Base-by-base conservation (phyloP, 352 stramenopile species). In the Pseudoperonospora humuli region DNA sequence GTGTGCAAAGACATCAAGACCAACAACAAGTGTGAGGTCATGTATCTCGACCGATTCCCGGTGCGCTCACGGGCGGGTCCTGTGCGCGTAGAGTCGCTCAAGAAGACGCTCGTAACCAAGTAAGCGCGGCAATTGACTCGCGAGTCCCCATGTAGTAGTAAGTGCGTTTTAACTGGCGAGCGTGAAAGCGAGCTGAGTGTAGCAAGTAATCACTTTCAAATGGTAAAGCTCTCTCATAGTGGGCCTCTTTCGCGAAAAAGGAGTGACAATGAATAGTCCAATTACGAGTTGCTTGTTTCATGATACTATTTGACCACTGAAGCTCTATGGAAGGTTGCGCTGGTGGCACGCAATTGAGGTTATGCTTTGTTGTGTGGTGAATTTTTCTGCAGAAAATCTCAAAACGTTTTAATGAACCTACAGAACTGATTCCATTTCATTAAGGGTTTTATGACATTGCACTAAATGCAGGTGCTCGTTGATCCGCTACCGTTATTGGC, bases 1-100 rank as follows among this genome's bases (percentile, higher is more conserved):
- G 34, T 87, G 14, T 63, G 61, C 59, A 87, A 87, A 59, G 66
- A 71, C 33, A 80, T 87, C 50, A 82, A 74, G 64, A 85, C 72
- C 25, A 85, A 69, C 55, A 80, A 80, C 47, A 85, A 87, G 70
- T 63, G 68, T 39, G 72, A 87, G 51, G 54, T 87, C 36, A 55
- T 79, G 72, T 87, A 80, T 57, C 59, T 67, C 54, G 72, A 84
- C 18, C 71, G 70, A 44, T 85, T 57, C 51, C 48, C 68, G 4
- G 54, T 86, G 17, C 67, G 71, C 24, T 83, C 75, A 38, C 64
- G 67, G 28, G 67, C 54, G 7, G 75, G 75, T 15, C 67, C 69
- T 34, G 50, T 78, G 23, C 64, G 61, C 38, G 73, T 83, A 33
- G 75, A 86, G 56, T 81, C 71, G 33, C 54, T 86, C 20, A 67